Base-by-base conservation (phyloP, 1,284 basidiomycete species). In the Sporisorium exsertum region DNA sequence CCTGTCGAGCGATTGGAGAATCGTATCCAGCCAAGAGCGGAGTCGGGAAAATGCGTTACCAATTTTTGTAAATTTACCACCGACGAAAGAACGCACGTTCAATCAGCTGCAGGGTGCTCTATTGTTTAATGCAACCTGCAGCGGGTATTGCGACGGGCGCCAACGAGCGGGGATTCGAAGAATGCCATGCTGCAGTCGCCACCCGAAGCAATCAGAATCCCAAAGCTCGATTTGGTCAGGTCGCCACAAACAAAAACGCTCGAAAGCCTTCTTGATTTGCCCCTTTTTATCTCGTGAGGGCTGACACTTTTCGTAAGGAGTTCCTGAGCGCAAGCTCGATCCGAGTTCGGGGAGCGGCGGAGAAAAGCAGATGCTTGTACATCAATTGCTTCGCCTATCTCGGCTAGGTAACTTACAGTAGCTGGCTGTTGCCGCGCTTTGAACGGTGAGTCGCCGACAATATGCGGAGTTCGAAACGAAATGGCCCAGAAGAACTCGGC, bases 261-360 rank as follows among this genome's bases (percentile, higher is more conserved):
- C 29, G 5, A 5, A 35, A 35, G 35, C 8, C 35, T 9, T 35
- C 13, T 15, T 35, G 35, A 3, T 12, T 35, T 12, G 8, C 13
- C 10, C 35, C 35, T 15, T 12, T 15, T 15, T 35, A 3, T 7
- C 13, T 15, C 47, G n/a, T 15, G 29, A 16, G 15, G 27, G 5
- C n/a, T 15, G 16, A 51, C 12, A 15, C 3, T 33, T 35, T 51
- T 32, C 18, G 29, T 32, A n/a, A 15, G 8, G 26, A 46, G 45
- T 46, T 46, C 24, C 20, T 37, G n/a, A 12, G 52, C 24, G 5
- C 20, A 5, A 18, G 37, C 20, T 59, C 51, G 50, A 58, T 58
- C 62, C 62, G 62, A 64, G 55, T 53, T 64, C 55, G 55, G 55
- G 62, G 58, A 58, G 56, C 33, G 29, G 47, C 47, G 47, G 47